Base-by-base conservation (phyloP, 768 basidiomycete species). In the Rhizopogon vulgaris region DNA sequence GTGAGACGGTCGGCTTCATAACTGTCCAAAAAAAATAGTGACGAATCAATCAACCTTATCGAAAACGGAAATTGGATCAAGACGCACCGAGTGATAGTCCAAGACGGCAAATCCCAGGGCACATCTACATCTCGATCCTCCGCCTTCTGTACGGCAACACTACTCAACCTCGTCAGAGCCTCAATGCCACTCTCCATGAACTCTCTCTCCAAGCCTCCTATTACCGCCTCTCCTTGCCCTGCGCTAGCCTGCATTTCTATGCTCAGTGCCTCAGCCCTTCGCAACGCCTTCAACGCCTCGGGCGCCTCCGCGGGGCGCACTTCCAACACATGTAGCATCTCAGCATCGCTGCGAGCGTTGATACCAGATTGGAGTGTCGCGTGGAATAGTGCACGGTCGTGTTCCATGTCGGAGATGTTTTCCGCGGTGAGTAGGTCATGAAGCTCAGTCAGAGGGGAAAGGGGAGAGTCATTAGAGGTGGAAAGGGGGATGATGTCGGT, bases 181-280 rank as follows among this genome's bases (percentile, higher is more conserved):
- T 88, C 87, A 49, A 89, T 83, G 5, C 85, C 82, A 34, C 73
- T 78, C 62, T 88, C 85, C 48, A 87, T 75, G 63, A 88, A 87
- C 64, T 85, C 82, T 34, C 75, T 74, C 57, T 87, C 82, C 14
- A 49, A 42, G 7, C 41, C 48, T 9, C 32, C 32, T 32, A 46
- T 9, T 2, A 15, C 2, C 1, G 30, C 28, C 4, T 28, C 30
- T 22, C 30, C 43, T 46, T 34, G 18, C 22, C 18, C 18, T 15
- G 9, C 12, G 30, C 3, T 46, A 10, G 32, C 30, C 9, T 46
- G 30, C 8, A 9, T 14, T 12, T 11, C 7, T 28, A 3, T 18
- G 17, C 18, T 22, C 14, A 34, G 8, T 8, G 10, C 40, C 11
- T 27, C 41, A 5, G 37, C 36, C 7, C 48, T 30, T 15, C 48